Conservation (phyloP, 2,329 filamentous ascomycete species). For the Sporothrix globosa region DNA sequence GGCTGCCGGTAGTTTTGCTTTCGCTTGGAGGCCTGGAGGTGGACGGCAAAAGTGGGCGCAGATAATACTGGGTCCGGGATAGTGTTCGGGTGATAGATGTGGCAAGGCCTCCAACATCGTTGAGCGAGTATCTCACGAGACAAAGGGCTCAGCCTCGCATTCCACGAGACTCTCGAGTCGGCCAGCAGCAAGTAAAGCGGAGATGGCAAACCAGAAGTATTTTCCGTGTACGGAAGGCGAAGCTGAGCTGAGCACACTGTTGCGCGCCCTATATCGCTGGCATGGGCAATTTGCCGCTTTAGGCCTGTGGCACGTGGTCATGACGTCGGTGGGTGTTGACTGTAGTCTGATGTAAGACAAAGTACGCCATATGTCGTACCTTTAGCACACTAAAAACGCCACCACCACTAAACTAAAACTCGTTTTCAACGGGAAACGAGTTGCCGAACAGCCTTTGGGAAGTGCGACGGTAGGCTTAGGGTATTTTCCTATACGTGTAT, state of each 20-base stretch:
- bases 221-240: not conserved
- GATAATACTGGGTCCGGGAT: not conserved
- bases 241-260: slow-evolving; percentile 4
- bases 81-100: not conserved
- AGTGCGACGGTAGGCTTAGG: not conserved
- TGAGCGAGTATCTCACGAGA: too few species aligned
- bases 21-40: not conserved
- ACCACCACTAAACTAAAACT: not conserved
- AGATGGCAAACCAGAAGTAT: not conserved
- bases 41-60: not conserved
- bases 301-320: slow-evolving; percentile 27
- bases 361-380: too few species aligned
- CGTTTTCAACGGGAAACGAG: not conserved
- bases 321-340: slow-evolving; percentile 19
- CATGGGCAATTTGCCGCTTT: slow-evolving; percentile 11
- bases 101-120: not conserved
- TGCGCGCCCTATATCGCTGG: not conserved
- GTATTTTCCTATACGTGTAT: too few species aligned
- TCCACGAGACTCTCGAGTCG: not conserved
- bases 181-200: not conserved
- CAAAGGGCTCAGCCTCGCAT: too few species aligned
- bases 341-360: not conserved
- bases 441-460: not conserved
- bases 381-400: slow-evolving; percentile 6
- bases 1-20: not conserved